Evolutionary conservation across 2,329 filamentous ascomycete genomes (phyloP), one percentile per base, ranked within the genome.

Genomic region (Paramyrothecium sp.): DNA sequence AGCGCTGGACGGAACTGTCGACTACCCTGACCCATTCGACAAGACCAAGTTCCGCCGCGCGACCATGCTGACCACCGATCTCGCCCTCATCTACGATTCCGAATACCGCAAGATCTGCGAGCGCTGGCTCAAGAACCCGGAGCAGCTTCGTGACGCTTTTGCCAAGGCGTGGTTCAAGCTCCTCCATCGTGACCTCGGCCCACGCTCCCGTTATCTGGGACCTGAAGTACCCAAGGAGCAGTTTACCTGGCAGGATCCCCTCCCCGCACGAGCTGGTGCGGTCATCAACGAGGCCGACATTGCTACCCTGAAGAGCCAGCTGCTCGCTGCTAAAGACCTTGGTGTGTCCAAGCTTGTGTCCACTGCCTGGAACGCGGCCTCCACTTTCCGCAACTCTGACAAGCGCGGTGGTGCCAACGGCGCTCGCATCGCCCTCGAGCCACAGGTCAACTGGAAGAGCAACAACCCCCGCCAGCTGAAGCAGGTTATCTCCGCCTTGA

Each of bases 341-440:
- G 79, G 81, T 56, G 75, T 81, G 5, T 78, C 80, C 56, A 85
- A 86, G 73, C 78, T 92, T 58, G 81, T 92, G 55, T 80, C 81
- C 11, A 81, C 82, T 11, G 88, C 89, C 22, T 91, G 87, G 85
- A 85, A 85, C 1, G 85, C 89, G 0, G 88, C 88, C 22, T 88
- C 88, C 2, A 88, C 87, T 30, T 91, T 88, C 85, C 88, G 89
- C 60, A 83, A 86, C 64, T 83, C 85, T 64, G 90, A 93, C 79
- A 92, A 92, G 85, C 90, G 90, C 63, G 90, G 90, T 64, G 90
- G 90, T 69, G 90, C 90, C 75, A 93, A 93, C 67, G 90, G 90
- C 65, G 89, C 85, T 16, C 89, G 90, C 65, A 90, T 93, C 66
- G 87, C 88, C 34, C 87, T 93, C 12, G 78, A 81, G 60, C 90